A percentile compares a stretch with the other conserved stretches of the same genome.
Conservation (phyloP, 169 alveolate genomes). For the Plasmodium gaboni region DNA sequence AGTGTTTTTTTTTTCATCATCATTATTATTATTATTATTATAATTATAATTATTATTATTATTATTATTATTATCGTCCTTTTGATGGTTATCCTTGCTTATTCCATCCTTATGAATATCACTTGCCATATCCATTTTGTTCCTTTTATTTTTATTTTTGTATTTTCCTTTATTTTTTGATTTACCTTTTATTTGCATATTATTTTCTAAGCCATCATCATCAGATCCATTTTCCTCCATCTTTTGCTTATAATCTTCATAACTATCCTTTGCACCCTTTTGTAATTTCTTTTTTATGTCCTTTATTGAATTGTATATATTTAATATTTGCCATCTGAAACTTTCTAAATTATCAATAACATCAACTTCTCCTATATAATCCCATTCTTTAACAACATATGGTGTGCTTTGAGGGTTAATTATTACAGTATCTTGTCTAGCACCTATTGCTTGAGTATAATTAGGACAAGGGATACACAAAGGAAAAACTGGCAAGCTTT, state of each 20-base stretch:
- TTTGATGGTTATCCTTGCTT: neutral
- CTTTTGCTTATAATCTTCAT: neutral
- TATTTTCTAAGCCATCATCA: slow-evolving; percentile 14
- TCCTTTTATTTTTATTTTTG: neutral
- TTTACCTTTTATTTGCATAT: neutral
- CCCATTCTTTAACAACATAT: slow-evolving; percentile 50
- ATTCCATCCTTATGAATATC: neutral
- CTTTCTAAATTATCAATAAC: slow-evolving; percentile 70
- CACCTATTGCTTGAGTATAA: slow-evolving; percentile 90
- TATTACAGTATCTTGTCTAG: slow-evolving; percentile 91
- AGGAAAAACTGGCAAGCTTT: slow-evolving; percentile 74
- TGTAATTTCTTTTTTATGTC: slow-evolving; percentile 36
- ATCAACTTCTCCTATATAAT: slow-evolving; percentile 69
- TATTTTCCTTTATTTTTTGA: neutral
- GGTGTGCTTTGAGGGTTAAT: slow-evolving; percentile 76
- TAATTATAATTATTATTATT: neutral
- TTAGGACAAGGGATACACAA: slow-evolving; percentile 90
- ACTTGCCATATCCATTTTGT: neutral
- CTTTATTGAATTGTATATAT: slow-evolving; percentile 59
- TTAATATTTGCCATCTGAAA: slow-evolving; percentile 56
- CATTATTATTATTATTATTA: slow-evolving; percentile 5
- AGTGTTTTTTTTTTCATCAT: neutral
- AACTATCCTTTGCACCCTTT: slow-evolving; percentile 9
- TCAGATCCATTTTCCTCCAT: slow-evolving; percentile 45
- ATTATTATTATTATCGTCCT: neutral